A percentile compares a stretch with the other conserved stretches of the same genome.
phyloP scores from a whole-genome alignment of 2,329 filamentous ascomycete genomes.

The Ustulina deusta region DNA sequence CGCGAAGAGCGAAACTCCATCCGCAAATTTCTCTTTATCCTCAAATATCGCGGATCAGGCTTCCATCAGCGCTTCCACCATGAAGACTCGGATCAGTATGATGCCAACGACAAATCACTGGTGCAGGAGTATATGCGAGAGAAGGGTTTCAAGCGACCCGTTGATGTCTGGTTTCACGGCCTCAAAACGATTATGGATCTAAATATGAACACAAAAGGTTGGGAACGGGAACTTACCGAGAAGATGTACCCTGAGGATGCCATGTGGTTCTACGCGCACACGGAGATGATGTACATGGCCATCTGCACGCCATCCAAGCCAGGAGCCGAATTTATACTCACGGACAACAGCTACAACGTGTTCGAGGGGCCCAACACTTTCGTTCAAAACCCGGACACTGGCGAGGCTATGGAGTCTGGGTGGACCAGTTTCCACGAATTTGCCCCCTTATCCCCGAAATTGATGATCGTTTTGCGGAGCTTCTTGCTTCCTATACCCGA shows the following conservation, averaged over 20 bases:
- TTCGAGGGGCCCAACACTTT: slow-evolving; percentile 46
- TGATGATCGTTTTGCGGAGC: slow-evolving; percentile 48
- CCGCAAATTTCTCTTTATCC: slow-evolving; percentile 60
- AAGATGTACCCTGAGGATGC: slow-evolving; percentile 46
- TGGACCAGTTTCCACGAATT: slow-evolving; percentile 48
- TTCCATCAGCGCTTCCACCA: slow-evolving; percentile 53
- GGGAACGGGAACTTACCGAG: slow-evolving; percentile 40
- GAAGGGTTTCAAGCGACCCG: slow-evolving; percentile 41
- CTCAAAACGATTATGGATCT: slow-evolving; percentile 47
- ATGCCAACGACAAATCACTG: slow-evolving; percentile 41
- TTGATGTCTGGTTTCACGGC: slow-evolving; percentile 50
- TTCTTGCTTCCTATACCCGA: slow-evolving; percentile 39
- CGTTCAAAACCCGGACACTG: slow-evolving; percentile 34
- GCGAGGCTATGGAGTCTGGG: slow-evolving; percentile 12
- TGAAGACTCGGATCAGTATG: slow-evolving; percentile 51
- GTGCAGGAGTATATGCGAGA: slow-evolving; percentile 46
- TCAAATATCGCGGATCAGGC: slow-evolving; percentile 57
- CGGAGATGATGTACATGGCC: slow-evolving; percentile 46
- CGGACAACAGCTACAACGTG: slow-evolving; percentile 42
- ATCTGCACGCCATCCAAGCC: slow-evolving; percentile 46
- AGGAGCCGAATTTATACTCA: slow-evolving; percentile 37
- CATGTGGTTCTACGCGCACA: slow-evolving; percentile 44
- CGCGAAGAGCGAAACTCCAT: slow-evolving; percentile 50
- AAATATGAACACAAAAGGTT: slow-evolving; percentile 47
- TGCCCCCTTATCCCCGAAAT: slow-evolving; percentile 46